Percentiles rank a stretch among this genome's conserved stretches.
These are phyloP conservation scores for Candida mattraensis DNA, from an alignment of 805 yeast species.

Conservation along the genomic window DNA sequence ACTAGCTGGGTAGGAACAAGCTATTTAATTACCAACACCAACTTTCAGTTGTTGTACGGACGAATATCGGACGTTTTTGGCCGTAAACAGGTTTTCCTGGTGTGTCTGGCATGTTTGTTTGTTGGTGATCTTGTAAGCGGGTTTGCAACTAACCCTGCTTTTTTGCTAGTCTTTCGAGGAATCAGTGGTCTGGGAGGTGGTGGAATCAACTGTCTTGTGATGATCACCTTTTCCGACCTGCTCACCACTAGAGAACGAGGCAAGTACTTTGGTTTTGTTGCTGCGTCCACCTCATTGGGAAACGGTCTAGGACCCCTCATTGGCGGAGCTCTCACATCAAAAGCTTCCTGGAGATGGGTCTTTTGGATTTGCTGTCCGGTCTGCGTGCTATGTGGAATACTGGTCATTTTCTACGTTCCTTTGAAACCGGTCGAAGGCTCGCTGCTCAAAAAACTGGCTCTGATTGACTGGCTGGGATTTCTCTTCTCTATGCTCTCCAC, in stretches of 20 bases:
- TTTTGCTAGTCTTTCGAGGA: conserved; percentile 51
- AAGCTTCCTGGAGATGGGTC: conserved; percentile 51
- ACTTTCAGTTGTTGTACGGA: conserved; percentile 54
- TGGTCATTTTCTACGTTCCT: conserved; percentile 29
- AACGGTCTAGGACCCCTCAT: conserved; percentile 56
- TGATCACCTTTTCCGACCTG: conserved; percentile 55
- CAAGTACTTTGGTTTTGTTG: conserved; percentile 54
- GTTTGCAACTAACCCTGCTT: conserved; percentile 44
- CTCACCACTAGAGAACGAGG: conserved; percentile 53
- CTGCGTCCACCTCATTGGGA: conserved; percentile 49
- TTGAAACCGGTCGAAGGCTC: conserved; percentile 34
- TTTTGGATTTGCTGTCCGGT: conserved; percentile 49
- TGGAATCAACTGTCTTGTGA: conserved; percentile 47
- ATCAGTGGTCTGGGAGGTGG: conserved; percentile 57
- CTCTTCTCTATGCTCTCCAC: conserved; percentile 39
- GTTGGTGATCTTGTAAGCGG: conserved; percentile 52
- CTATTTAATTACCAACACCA: conserved; percentile 47
- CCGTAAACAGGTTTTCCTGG: conserved; percentile 44
- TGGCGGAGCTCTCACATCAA: conserved; percentile 49
- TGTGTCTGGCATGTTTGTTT: conserved; percentile 39
- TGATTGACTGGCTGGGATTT: conserved; percentile 43
- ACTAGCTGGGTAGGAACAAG: conserved; percentile 58
- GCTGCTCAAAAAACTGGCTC: conserved; percentile 38
- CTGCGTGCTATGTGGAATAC: conserved; percentile 12
- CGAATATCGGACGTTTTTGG: conserved; percentile 56